Evolutionary conservation across 176 grass and related monocot species (phyloP).

Genomic region (Pontederia paniculata): DNA sequence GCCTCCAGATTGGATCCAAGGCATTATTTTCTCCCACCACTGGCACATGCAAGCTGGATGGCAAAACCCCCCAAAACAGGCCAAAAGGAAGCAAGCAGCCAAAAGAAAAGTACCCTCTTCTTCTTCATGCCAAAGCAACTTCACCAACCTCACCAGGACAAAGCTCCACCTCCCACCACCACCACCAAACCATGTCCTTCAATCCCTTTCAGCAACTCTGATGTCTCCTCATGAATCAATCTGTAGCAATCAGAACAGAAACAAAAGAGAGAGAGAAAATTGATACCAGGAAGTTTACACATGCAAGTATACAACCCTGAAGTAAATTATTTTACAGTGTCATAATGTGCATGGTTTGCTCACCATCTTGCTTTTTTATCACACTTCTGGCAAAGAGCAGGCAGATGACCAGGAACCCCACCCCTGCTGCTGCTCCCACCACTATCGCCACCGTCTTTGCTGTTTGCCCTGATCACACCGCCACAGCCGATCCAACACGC

Average conservation of each 20-base stretch:
- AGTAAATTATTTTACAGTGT: not conserved
- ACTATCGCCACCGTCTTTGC: constrained; percentile 94
- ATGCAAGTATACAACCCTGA: constrained; percentile 10
- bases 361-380: constrained; percentile 88
- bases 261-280: not conserved
- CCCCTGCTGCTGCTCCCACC: constrained; percentile 65
- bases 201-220: not conserved
- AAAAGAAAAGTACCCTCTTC: constrained; percentile 43
- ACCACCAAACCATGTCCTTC: constrained; percentile 21
- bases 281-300: constrained; percentile 19
- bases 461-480: constrained; percentile 36
- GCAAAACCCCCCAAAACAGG: too few species aligned
- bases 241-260: constrained; percentile 41
- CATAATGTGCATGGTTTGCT: constrained; percentile 26
- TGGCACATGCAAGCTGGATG: too few species aligned
- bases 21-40: too few species aligned
- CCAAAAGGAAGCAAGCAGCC: constrained; percentile 1
- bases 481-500: not conserved
- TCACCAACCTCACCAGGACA: not conserved
- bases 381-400: constrained; percentile 77
- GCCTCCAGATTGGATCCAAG: not conserved
- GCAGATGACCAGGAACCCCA: constrained; percentile 91
- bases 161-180: constrained; percentile 31
- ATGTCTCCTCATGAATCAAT: constrained; percentile 35
- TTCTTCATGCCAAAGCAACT: constrained; percentile 13